Base-by-base conservation (phyloP, 2,329 filamentous ascomycete genomes). In the Pestalotiopsis sp. region DNA sequence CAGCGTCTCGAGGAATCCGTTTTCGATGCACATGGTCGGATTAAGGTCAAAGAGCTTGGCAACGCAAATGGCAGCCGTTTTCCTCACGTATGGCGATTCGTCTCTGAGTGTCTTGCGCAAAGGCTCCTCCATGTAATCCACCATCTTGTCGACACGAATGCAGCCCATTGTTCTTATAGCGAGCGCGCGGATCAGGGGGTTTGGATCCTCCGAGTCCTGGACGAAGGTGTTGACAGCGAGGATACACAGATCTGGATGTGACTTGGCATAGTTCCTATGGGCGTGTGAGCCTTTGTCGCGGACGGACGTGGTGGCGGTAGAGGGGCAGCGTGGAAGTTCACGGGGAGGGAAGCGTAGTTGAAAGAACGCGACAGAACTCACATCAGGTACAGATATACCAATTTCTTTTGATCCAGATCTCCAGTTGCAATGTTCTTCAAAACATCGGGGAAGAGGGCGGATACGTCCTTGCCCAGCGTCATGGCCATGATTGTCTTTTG, bases 401-500 rank as follows among this genome's bases (percentile, higher is more conserved):
- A 92, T 86, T 99, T 99, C 89, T 99, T 99, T 86, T 99, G 96
- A 80, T 99, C 96, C 71, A 99, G 84, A 78, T 99, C 96, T 60
- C 83, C 86, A 1, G 96, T 99, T 69, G 96, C 96, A 81, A 99
- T 99, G 79, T 99, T 99, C 88, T 99, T 99, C 72, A 99, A 86
- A 41, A 99, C 96, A 79, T 99, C 96, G 2, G 96, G 96, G 80
- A 99, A 99, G 72, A 99, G 85, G 68, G 95, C 93, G 66, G 96
- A 99, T 69, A 99, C 96, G 83, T 99, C 96, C 82, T 99, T 99
- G 81, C 96, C 96, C 75, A 99, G 82, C 1, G 96, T 99, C 96
- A 99, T 99, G 79, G 96, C 95, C 95, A 98, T 98, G 84, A 99
- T 99, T 72, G 96, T 99, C 87, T 97, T 98, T 80, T 99, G 96